Base-by-base conservation (phyloP, 2,329 filamentous ascomycete species). In the Aspergillus sp. region DNA sequence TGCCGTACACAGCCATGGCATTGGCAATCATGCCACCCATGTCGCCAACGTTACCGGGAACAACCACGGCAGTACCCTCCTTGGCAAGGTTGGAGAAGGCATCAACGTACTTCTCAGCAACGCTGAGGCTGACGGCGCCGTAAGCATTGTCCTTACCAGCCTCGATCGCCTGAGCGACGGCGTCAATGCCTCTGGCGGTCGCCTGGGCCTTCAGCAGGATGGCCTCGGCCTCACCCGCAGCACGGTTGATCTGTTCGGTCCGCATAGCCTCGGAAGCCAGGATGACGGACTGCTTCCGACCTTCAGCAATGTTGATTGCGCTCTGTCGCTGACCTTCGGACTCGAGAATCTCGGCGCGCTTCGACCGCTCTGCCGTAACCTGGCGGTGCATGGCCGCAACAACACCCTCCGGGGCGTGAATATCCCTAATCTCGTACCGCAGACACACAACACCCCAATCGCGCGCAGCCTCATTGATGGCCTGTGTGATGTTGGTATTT, bases 331-430 rank as follows among this genome's bases (percentile, higher is more conserved):
- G 95, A 79, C 95, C 95, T 75, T 99, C 95, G 0, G 92, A 96
- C 61, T 99, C 95, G 51, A 99, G 84, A 70, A 99, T 99, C 81
- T 99, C 95, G 59, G 95, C 95, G 65, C 95, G 90, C 85, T 99
- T 99, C 72, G 91, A 96, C 44, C 95, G 90, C 81, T 99, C 95
- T 17, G 95, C 95, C 0, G 95, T 98, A 54, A 99, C 95, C 77
- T 98, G 94, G 65, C 95, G 87, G 81, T 99, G 95, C 95, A 99
- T 99, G 71, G 95, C 95, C 71, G 93, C 91, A 62, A 98, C 94
- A 11, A 99, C 95, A 53, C 90, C 90, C 32, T 89, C 91, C 1
- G 95, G 95, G 0, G 95, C 95, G 79, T 99, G 95, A 71, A 99
- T 99, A 77, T 99, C 95, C 68, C 95, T 86, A 75, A 99, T 99